These are phyloP conservation scores for Alliaria petiolata DNA, from an alignment of 345 rosid species.

Conservation along the genomic window DNA sequence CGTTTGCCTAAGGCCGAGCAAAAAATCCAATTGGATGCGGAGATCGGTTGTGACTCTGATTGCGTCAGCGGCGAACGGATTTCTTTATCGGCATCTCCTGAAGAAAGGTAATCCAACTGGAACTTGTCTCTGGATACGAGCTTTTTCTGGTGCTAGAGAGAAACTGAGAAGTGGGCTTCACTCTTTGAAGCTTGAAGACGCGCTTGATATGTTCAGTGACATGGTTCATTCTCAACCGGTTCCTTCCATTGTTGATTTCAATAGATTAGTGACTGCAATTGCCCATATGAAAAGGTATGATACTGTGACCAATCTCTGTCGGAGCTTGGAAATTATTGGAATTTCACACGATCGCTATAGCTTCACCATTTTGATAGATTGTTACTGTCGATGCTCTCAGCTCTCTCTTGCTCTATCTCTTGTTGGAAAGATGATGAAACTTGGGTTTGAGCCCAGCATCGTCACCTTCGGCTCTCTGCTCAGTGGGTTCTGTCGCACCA, in stretches of 20 bases:
- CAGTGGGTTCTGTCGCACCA: neutral
- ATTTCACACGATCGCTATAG: slow-evolving; percentile 12
- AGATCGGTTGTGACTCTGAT: neutral
- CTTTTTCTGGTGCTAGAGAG: neutral
- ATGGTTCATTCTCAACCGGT: slow-evolving; percentile 11
- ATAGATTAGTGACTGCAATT: neutral
- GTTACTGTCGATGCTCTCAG: neutral
- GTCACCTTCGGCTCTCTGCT: slow-evolving; percentile 3
- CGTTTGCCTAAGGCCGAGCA: too few species aligned
- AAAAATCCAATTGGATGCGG: slow-evolving; percentile 4
- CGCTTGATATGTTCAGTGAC: slow-evolving; percentile 7
- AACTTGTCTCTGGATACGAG: neutral
- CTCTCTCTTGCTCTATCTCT: neutral
- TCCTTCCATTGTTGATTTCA: slow-evolving; percentile 23
- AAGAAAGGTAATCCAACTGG: neutral
- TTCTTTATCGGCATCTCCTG: neutral
- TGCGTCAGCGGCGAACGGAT: neutral
- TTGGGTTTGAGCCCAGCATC: slow-evolving; percentile 4
- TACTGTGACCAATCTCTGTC: neutral
- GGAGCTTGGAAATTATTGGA: neutral
- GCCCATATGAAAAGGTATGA: neutral
- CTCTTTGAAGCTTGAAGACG: neutral
- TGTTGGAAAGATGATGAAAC: slow-evolving; percentile 8
- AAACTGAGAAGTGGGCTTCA: neutral
- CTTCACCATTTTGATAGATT: slow-evolving; percentile 8